These are phyloP conservation scores for Calocera cornea DNA, from an alignment of 768 basidiomycete genomes.

Conservation along the genomic window DNA sequence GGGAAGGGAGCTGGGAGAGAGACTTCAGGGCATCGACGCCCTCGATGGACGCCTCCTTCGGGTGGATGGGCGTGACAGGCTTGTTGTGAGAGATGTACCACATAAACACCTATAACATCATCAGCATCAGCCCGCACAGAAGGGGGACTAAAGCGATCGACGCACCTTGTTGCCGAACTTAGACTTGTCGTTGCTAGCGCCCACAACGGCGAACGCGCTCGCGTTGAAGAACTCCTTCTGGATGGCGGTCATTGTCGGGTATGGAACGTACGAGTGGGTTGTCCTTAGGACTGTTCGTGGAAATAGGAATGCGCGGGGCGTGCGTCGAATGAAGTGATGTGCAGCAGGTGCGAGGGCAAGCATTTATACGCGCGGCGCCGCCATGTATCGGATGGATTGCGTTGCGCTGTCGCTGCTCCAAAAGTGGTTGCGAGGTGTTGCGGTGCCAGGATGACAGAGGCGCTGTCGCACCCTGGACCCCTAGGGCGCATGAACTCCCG, in stretches of 20 bases:
- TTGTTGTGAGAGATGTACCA: constrained; percentile 56
- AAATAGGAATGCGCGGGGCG: neutral
- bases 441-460: too few relatives aligned
- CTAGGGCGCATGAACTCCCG: too few relatives aligned
- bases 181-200: constrained; percentile 62
- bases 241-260: constrained; percentile 19
- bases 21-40: constrained; percentile 43
- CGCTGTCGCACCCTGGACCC: too few relatives aligned
- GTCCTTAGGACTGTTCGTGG: neutral
- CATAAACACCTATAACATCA: constrained; percentile 47
- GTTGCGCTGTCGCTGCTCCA: too few relatives aligned
- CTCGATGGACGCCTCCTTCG: constrained; percentile 55
- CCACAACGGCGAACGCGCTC: constrained; percentile 60
- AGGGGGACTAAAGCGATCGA: neutral
- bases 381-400: too few relatives aligned
- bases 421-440: too few relatives aligned
- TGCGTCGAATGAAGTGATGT: neutral
- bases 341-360: neutral
- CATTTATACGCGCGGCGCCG: too few relatives aligned
- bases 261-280: neutral
- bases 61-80: constrained; percentile 60
- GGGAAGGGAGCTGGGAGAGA: constrained; percentile 43
- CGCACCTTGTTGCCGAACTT: constrained; percentile 68
- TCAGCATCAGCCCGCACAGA: constrained; percentile 4
- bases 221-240: constrained; percentile 45